Evolutionary conservation across 106 monocot genomes (phyloP).

Genomic region (Dendrobium catenatum): DNA sequence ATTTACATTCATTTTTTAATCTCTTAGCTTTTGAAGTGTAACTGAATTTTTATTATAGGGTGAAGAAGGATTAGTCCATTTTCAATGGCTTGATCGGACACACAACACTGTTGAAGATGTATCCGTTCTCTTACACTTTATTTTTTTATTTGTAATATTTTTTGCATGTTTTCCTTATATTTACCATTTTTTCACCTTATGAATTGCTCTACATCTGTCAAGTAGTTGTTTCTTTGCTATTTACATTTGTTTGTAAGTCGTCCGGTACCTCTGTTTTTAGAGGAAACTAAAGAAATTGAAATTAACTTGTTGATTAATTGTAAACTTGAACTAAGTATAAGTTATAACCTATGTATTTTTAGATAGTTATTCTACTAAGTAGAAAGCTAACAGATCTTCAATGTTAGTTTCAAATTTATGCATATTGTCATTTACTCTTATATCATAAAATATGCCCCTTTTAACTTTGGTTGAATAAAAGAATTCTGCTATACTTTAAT

Average conservation of each 20-base stretch:
- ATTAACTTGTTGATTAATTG: neutral
- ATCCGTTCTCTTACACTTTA: slow-evolving; percentile 25
- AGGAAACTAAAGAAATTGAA: neutral
- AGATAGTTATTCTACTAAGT: neutral
- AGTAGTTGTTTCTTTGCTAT: neutral
- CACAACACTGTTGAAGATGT: slow-evolving; percentile 67
- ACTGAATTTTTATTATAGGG: slow-evolving; percentile 38
- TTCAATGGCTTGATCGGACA: slow-evolving; percentile 89
- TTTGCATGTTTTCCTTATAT: neutral
- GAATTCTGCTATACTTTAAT: neutral
- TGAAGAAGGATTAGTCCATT: slow-evolving; percentile 94
- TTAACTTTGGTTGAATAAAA: neutral
- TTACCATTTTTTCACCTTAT: neutral
- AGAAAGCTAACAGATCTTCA: neutral
- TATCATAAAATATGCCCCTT: neutral
- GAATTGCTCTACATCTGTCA: neutral
- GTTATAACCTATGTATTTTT: too few species aligned
- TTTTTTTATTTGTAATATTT: neutral
- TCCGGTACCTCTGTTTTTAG: neutral
- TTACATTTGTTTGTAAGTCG: neutral
- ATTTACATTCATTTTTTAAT: neutral
- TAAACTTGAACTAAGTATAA: neutral
- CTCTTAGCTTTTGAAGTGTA: neutral
- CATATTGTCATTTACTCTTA: neutral
- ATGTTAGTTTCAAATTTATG: neutral